phyloP scores from a whole-genome alignment of 306 rosid genomes.

The Trifolium subterraneum region DNA sequence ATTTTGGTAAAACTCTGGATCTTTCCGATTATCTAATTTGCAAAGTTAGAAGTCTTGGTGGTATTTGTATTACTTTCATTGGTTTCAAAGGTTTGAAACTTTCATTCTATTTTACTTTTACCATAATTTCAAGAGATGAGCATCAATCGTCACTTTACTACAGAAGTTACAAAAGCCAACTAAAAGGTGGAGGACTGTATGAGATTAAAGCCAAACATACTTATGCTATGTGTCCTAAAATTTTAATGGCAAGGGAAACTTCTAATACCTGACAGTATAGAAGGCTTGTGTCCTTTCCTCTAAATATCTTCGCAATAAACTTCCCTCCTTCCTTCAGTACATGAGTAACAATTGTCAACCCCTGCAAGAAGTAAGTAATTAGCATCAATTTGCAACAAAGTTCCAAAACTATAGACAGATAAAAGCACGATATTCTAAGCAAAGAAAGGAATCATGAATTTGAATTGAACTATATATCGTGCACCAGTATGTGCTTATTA shows the following conservation, averaged over 20 bases:
- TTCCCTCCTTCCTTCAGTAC: constrained; percentile 93
- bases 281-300: constrained; percentile 97
- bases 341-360: constrained; percentile 92
- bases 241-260: constrained; percentile 35
- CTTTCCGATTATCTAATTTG: constrained; percentile 11
- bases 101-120: background rate
- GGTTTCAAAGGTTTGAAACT: constrained; percentile 9
- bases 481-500: constrained; percentile 14
- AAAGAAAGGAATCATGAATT: constrained; percentile 6
- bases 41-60: constrained; percentile 14
- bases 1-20: constrained; percentile 12
- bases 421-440: constrained; percentile 9
- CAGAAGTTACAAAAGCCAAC: constrained; percentile 28
- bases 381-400: constrained; percentile 40
- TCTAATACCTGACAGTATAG: constrained; percentile 84
- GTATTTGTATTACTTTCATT: constrained; percentile 33
- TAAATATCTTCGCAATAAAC: constrained; percentile 94
- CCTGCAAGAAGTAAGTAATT: constrained; percentile 57
- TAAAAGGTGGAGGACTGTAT: constrained; percentile 14
- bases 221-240: constrained; percentile 14
- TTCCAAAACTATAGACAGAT: constrained; percentile 27
- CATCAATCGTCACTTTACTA: constrained; percentile 16
- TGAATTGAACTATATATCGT: constrained; percentile 1
- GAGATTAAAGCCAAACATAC: constrained; percentile 15
- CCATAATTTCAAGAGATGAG: background rate